These are phyloP conservation scores for Epichloe hybrida DNA, from an alignment of 2,329 filamentous ascomycete species.

Conservation along the genomic window DNA sequence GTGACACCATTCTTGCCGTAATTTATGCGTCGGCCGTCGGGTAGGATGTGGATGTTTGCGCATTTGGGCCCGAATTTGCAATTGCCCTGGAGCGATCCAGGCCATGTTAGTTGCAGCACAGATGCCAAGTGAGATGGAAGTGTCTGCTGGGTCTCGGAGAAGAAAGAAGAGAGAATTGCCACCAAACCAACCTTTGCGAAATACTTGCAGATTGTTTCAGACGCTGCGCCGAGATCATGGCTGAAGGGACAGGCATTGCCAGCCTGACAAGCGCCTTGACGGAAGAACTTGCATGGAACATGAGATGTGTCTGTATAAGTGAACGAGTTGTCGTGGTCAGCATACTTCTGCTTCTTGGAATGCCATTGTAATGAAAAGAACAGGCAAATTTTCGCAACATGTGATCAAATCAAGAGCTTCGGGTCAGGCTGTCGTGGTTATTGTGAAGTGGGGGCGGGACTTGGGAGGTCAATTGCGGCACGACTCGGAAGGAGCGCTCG, in stretches of 20 bases:
- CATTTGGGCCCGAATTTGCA: constrained; percentile 99
- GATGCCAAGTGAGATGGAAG: too few relatives aligned
- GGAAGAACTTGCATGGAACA: constrained; percentile 99
- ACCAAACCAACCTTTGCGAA: constrained; percentile 70
- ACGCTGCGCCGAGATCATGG: constrained; percentile 74
- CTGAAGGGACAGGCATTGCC: constrained; percentile 93
- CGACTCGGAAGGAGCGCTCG: background rate
- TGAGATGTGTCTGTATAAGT: constrained; percentile 66
- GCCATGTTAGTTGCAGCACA: background rate
- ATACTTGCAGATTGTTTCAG: constrained; percentile 93
- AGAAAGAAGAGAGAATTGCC: background rate
- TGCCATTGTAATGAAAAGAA: too few relatives aligned
- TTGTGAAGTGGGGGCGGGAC: constrained; percentile 5
- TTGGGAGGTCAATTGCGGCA: background rate
- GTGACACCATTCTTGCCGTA: constrained; percentile 57
- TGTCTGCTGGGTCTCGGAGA: background rate
- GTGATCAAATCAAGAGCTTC: too few relatives aligned
- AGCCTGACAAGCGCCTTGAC: constrained; percentile 89
- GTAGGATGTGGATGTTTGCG: constrained; percentile 88
- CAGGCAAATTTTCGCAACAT: too few relatives aligned
- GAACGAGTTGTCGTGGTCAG: background rate
- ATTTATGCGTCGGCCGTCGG: constrained; percentile 86
- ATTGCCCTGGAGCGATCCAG: constrained; percentile 53
- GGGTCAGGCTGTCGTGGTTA: background rate
- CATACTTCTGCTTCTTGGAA: background rate